Evolutionary conservation across 2,329 filamentous ascomycete genomes (phyloP).

Genomic region (Aspergillus spinulosporus): DNA sequence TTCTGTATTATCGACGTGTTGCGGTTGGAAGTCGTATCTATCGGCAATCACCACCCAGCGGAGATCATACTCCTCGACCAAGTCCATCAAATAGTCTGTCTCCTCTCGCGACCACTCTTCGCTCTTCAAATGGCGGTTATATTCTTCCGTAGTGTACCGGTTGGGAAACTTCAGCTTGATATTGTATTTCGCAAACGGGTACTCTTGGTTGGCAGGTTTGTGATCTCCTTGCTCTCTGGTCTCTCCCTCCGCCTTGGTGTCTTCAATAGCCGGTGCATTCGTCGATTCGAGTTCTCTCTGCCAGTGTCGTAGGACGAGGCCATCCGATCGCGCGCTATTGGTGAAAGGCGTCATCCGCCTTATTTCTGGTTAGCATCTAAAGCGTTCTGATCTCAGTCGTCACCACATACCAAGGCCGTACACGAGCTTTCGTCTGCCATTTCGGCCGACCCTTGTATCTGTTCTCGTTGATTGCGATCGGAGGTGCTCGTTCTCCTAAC

Average conservation of each 20-base stretch:
- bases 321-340: constrained; percentile 74
- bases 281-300: constrained; percentile 60
- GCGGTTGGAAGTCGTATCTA: constrained; percentile 70
- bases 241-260: constrained; percentile 38
- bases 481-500: constrained; percentile 53
- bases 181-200: constrained; percentile 82
- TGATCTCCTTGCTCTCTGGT: constrained; percentile 38
- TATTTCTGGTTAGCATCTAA: constrained; percentile 7
- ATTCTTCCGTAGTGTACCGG: constrained; percentile 80
- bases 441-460: constrained; percentile 54
- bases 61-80: constrained; percentile 76
- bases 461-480: constrained; percentile 54
- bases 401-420: constrained; percentile 46
- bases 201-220: constrained; percentile 46
- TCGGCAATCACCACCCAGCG: constrained; percentile 92
- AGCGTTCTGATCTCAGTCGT: background rate
- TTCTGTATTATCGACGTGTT: constrained; percentile 27
- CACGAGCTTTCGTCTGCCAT: constrained; percentile 47
- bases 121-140: constrained; percentile 70
- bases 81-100: constrained; percentile 82
- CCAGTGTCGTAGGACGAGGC: constrained; percentile 77
- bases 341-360: constrained; percentile 72
- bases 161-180: constrained; percentile 73
- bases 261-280: constrained; percentile 41
- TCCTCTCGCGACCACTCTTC: constrained; percentile 87